These are phyloP conservation scores for Diaporthe eres DNA, from an alignment of 2,329 filamentous ascomycete species.

Conservation along the genomic window DNA sequence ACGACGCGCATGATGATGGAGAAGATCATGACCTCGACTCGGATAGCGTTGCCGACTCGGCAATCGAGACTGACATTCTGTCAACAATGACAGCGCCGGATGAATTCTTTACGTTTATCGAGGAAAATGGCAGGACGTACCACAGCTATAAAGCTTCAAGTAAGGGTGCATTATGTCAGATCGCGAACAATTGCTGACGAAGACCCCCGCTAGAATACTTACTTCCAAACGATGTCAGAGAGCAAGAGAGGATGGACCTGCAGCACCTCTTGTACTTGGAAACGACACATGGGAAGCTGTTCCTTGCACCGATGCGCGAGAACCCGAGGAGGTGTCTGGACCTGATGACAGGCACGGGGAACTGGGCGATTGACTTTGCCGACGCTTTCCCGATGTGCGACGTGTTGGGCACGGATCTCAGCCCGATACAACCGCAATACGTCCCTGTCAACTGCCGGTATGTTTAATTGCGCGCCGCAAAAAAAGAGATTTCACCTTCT, in stretches of 20 bases:
- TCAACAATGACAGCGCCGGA: conserved; percentile 37
- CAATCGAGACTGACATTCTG: conserved; percentile 34
- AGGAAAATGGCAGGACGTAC: conserved; percentile 40
- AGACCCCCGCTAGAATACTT: conserved; percentile 41
- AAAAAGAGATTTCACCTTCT: not conserved
- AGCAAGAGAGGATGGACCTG: conserved; percentile 42
- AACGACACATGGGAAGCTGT: conserved; percentile 40
- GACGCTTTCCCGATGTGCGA: conserved; percentile 43
- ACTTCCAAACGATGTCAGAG: conserved; percentile 38
- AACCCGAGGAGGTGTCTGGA: conserved; percentile 45
- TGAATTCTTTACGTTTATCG: conserved; percentile 37
- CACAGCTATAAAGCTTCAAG: conserved; percentile 46
- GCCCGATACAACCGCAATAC: conserved; percentile 46
- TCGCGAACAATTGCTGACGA: not conserved
- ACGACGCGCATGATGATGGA: not conserved
- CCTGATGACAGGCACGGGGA: conserved; percentile 48
- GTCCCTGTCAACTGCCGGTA: conserved; percentile 46
- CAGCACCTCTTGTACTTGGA: conserved; percentile 45
- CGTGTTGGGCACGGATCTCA: conserved; percentile 47
- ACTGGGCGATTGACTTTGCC: conserved; percentile 49
- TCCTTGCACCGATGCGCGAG: conserved; percentile 43
- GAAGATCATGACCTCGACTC: conserved; percentile 8
- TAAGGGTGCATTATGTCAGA: conserved; percentile 34
- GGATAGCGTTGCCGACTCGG: conserved; percentile 39
- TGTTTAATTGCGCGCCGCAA: not conserved